These are phyloP conservation scores for Boletus sp. DNA, from an alignment of 768 basidiomycete species.

Conservation along the genomic window DNA sequence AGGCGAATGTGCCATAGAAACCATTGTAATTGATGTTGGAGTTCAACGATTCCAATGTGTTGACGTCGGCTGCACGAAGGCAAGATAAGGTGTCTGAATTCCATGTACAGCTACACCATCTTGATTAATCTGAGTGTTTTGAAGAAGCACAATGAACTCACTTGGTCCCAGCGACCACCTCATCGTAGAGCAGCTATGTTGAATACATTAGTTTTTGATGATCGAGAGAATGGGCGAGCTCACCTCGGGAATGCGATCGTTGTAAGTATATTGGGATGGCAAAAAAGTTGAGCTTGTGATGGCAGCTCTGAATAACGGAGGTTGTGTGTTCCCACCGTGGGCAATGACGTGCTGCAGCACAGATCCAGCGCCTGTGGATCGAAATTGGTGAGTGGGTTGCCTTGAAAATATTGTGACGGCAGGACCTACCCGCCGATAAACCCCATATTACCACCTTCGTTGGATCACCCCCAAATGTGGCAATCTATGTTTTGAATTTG, in stretches of 20 bases:
- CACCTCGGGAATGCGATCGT: conserved; percentile 1
- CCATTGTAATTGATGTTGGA: not conserved
- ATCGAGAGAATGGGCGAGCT: no score
- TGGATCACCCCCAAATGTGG: not conserved
- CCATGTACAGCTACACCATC: not conserved
- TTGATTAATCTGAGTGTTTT: no score
- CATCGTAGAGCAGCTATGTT: not conserved
- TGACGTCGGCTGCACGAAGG: conserved; percentile 2
- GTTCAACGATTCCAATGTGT: not conserved
- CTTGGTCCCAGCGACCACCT: not conserved
- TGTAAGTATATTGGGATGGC: conserved; percentile 5
- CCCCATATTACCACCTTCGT: not conserved
- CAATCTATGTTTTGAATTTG: no score
- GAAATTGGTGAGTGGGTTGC: not conserved
- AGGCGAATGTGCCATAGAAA: conserved; percentile 5
- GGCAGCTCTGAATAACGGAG: conserved; percentile 3
- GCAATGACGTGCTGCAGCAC: conserved; percentile 9
- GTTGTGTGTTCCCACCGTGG: conserved; percentile 3
- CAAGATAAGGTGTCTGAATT: conserved; percentile 2
- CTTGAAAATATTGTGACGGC: no score
- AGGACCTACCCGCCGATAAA: no score
- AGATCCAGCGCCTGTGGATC: conserved; percentile 4
- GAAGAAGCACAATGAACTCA: not conserved
- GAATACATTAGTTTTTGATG: not conserved
- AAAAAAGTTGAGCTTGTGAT: conserved; percentile 9